Evolutionary conservation across 108 stramenopile genomes (phyloP), one percentile per base, ranked within the genome.

Genomic region (Pseudonitzschia delicatissima): DNA sequence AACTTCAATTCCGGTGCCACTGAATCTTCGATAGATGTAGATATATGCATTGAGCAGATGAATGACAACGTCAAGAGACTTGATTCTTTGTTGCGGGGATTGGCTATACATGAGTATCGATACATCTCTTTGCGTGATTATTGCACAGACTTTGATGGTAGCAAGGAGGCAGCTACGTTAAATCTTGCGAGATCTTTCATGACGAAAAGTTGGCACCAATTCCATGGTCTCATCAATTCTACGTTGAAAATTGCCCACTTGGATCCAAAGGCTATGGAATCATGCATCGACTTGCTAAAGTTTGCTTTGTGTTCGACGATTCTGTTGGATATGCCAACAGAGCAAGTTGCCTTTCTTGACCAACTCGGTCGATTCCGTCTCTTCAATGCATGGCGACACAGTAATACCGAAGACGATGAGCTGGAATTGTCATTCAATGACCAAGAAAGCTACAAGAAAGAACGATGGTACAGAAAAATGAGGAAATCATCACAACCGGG

Each of bases 271-370:
- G 83, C 78, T n/a, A 65, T 91, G 59, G 77, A 82, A 35, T 72
- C 76, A 29, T 85, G 78, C 52, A 65, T 92, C 27, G 84, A 90
- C 47, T 62, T 95, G 25, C 79, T 98, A 1, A 72, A 86, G 67
- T 85, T 91, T 64, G 75, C 87, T 11, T 67, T 98, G 7, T 80
- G 79, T 47, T 69, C 90, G 44, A 78, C 91, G 2, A 82, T 96
- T 27, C 93, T 85, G 60, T 77, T 97, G 45, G 83, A 86, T 53
- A 81, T 96, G 90, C 64, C 69, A 39, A 66, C 80, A 42, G 86
- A 95, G 77, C 63, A 76, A 27, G 57, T 69, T 50, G 90, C 90
- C 5, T 95, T 95, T 40, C 70, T 80, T n/a, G 79, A 73, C 17
- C 81, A 88, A 53, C 66, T 95, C 17, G 86, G 80, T 11, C 72